These are phyloP conservation scores for Penicillium chermesinum DNA, from an alignment of 495 filamentous ascomycete species.

Conservation along the genomic window DNA sequence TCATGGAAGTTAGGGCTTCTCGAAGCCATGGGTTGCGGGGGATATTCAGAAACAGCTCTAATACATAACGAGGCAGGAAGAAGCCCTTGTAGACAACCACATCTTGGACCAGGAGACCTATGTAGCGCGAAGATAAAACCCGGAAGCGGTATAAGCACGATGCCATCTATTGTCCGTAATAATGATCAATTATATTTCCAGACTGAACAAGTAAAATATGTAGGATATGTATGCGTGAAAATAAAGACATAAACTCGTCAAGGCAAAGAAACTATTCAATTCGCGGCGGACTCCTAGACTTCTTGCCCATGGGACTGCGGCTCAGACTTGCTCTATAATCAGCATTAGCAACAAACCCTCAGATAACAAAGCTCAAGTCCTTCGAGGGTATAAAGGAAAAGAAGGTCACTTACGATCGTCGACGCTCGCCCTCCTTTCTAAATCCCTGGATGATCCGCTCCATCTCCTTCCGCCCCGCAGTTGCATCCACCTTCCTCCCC, in stretches of 20 bases:
- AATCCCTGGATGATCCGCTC: constrained; percentile 75
- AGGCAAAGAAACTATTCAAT: constrained; percentile 28
- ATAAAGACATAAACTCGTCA: constrained; percentile 15
- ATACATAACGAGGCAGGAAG: too few species aligned
- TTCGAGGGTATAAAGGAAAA: neutral
- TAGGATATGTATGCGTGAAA: constrained; percentile 13
- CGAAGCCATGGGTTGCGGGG: too few species aligned
- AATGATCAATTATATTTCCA: constrained; percentile 3
- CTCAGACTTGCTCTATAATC: constrained; percentile 27
- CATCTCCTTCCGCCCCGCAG: constrained; percentile 77
- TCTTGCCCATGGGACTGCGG: constrained; percentile 31
- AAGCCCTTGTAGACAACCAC: too few species aligned
- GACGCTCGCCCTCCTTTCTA: constrained; percentile 73
- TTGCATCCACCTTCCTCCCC: constrained; percentile 71
- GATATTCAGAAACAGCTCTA: too few species aligned
- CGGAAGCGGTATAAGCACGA: neutral
- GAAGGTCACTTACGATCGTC: constrained; percentile 60
- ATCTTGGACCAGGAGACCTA: too few species aligned
- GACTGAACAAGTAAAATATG: neutral
- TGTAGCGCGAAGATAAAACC: too few species aligned
- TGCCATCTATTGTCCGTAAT: constrained; percentile 1
- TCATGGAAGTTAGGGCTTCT: too few species aligned
- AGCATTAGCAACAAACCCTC: constrained; percentile 1
- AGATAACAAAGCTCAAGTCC: neutral
- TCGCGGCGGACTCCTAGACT: constrained; percentile 41